A percentile compares a stretch with the other conserved stretches of the same genome.
phyloP scores from a whole-genome alignment of 495 filamentous ascomycete genomes.

The Daldinia loculata region DNA sequence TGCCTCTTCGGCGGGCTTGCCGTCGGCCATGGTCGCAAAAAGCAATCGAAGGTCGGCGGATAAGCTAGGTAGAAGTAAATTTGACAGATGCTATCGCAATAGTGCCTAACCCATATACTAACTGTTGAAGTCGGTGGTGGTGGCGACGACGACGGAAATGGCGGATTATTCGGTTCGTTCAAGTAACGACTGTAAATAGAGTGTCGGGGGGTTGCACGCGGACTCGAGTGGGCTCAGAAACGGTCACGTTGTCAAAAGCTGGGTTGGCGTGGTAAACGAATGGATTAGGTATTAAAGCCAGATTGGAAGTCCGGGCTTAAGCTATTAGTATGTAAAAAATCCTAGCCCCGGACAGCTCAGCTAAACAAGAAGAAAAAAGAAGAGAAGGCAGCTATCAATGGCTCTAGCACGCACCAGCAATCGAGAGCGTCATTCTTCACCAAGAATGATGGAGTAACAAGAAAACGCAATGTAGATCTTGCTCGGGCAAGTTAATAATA shows the following conservation, averaged over 20 bases:
- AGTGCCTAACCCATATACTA: conserved; percentile 21
- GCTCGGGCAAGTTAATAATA: conserved; percentile 13
- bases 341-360: neutral
- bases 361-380: neutral
- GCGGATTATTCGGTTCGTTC: neutral
- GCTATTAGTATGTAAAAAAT: neutral
- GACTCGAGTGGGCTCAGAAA: neutral
- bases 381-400: conserved; percentile 11
- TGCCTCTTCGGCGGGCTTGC: conserved; percentile 27
- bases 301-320: neutral
- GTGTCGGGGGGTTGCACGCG: conserved; percentile 12
- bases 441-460: conserved; percentile 31
- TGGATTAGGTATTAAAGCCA: neutral
- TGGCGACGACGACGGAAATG: neutral
- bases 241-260: neutral
- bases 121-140: neutral
- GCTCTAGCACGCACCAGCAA: conserved; percentile 14
- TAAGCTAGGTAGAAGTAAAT: neutral
- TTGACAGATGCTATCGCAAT: conserved; percentile 3
- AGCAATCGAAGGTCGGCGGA: neutral
- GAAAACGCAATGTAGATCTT: conserved; percentile 30
- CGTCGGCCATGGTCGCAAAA: conserved; percentile 35
- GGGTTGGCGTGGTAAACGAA: neutral
- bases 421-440: conserved; percentile 29
- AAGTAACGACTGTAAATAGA: neutral